Evolutionary conservation across 1,284 basidiomycete species (phyloP), one percentile per base, ranked within the genome.

Genomic region (Cutaneotrichosporon cavernicola): DNA sequence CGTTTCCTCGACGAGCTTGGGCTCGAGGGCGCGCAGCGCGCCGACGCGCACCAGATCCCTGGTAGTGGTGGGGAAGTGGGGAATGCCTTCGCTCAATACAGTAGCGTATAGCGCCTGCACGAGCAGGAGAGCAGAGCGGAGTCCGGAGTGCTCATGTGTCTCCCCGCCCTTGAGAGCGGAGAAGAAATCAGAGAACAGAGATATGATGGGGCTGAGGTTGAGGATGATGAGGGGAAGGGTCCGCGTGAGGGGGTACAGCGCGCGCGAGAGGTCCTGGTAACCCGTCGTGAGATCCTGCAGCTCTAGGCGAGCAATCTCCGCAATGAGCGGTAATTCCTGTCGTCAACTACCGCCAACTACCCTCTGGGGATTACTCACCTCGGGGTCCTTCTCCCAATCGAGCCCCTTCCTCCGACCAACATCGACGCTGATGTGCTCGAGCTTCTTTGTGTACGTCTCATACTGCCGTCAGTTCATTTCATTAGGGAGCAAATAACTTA

Each of bases 191-290:
- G 69, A 64, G 64, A 82, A 77, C 26, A 67, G 66, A 5, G 67
- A 58, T 32, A 73, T 69, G 5, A 94, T 84, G 16, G 88, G 84
- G 61, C 82, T 82, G 84, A 90, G 90, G 74, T 94, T 90, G 72
- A 90, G 89, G 11, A 96, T 81, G 3, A 92, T 85, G 55, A 93
- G 82, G 0, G 92, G 88, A 82, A 95, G 86, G 1, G 90, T 92
- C 2, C 86, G 84, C 1, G 89, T 88, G 31, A 93, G 81, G 0
- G 85, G 81, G 46, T 85, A 83, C 0, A 85, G 84, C 59, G 84
- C 82, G 63, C 85, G 83, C 2, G 88, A 86, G 68, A 93, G 90
- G 22, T 83, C 80, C 64, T 91, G 82, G 78, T 93, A 95, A 0
- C 87, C 84, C 0, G 88, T 85, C 0, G 90, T 85, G 32, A 95